Base-by-base conservation (phyloP, 2,329 filamentous ascomycete species). In the Cyanodermella asteris region DNA sequence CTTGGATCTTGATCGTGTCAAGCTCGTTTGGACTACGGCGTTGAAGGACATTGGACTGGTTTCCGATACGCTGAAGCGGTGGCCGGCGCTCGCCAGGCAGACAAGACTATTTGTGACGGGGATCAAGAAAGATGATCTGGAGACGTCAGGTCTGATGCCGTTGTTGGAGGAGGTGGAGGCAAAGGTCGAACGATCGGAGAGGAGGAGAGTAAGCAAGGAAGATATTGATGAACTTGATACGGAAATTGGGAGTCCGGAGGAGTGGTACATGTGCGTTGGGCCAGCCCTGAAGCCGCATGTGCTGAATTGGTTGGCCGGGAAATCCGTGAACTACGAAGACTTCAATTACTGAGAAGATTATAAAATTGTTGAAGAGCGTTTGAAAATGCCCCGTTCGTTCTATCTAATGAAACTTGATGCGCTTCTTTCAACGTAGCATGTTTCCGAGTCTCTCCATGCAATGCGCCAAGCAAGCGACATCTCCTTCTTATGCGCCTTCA, bases 91-190 rank as follows among this genome's bases (percentile, higher is more conserved):
- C 7, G 61, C 53, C 0, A 29, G 29, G 0, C 51, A 51, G 10
- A 61, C 70, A 14, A 58, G 35, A 9, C 34, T 87, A 1, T 87
- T 75, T 35, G 45, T 84, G 5, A 81, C 76, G 0, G 58, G 64
- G 0, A 33, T 30, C 16, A 28, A 28, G 6, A 27, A 15, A 24
- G 27, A 23, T 3, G 27, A 38, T 1, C 34, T 6, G 30, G 36
- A 5, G 39, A 51, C 22, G 41, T 40, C 10, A 47, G 18, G 9
- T 14, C 16, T 11, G 16, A 8, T 14, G 22, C 3, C 59, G 24
- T n/a, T n/a, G 47, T 10, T 60, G 25, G 47, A 53, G 20, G 45
- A 45, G 17, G 41, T 64, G 17, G 55, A 63, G 14, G 22, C 27
- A 10, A 38, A 39, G 20, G 38, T 44, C 16, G 47, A 44, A 2